Evolutionary conservation across 2,329 filamentous ascomycete genomes (phyloP).

Genomic region (Stromatinia cepivora): DNA sequence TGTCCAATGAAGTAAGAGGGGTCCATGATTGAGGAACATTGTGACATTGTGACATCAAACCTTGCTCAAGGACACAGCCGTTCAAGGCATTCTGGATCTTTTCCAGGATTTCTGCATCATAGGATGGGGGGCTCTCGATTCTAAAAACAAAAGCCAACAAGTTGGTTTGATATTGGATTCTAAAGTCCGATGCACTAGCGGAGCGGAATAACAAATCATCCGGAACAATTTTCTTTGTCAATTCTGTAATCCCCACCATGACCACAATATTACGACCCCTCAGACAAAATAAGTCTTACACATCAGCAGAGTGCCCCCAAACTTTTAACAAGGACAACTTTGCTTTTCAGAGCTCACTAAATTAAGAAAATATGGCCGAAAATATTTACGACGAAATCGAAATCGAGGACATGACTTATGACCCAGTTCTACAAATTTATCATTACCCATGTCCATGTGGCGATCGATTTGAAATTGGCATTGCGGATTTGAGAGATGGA

Average conservation of each 20-base stretch:
- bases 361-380: conserved; percentile 38
- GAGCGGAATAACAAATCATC: background rate
- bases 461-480: conserved; percentile 89
- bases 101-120: background rate
- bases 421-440: conserved; percentile 80
- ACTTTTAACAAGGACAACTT: background rate
- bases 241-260: background rate
- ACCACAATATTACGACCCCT: background rate
- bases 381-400: conserved; percentile 96
- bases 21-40: background rate
- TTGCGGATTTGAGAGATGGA: conserved; percentile 81
- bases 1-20: background rate
- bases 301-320: background rate
- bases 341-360: background rate
- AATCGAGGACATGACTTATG: conserved; percentile 97
- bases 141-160: background rate
- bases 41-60: background rate
- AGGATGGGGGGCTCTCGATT: background rate
- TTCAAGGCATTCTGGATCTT: background rate
- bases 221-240: conserved; percentile 15
- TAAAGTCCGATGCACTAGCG: background rate
- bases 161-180: background rate
- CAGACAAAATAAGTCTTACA: background rate
- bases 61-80: background rate
- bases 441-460: conserved; percentile 97